A percentile compares a stretch with the other conserved stretches of the same genome.
Conservation (phyloP, 441 rosid genomes). For the Syzygium malaccense region DNA sequence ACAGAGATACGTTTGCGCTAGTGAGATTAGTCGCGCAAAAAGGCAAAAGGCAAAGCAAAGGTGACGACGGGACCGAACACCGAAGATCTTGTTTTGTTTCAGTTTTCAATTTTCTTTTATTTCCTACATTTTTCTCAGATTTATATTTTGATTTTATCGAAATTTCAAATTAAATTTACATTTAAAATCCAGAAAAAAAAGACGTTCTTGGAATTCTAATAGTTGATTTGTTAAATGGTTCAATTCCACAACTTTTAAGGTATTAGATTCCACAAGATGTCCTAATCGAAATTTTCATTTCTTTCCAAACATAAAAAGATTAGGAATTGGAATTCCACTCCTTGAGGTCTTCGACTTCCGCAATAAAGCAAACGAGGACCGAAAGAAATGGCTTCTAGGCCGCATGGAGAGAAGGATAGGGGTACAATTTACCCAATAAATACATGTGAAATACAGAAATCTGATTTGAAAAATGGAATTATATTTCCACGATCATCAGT, state of each 20-base stretch:
- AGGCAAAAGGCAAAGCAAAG: background rate
- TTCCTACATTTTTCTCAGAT: background rate
- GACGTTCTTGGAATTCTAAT: background rate
- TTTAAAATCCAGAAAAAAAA: background rate
- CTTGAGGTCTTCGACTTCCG: background rate
- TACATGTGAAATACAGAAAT: background rate
- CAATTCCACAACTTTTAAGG: background rate
- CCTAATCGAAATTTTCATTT: background rate
- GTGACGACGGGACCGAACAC: background rate
- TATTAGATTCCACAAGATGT: background rate
- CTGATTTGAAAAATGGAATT: background rate
- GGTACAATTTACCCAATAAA: background rate
- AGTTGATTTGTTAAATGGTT: background rate
- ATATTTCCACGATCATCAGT: background rate
- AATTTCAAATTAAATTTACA: background rate
- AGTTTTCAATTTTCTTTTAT: background rate
- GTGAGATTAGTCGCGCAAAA: background rate
- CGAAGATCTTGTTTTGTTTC: background rate
- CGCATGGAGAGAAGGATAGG: background rate
- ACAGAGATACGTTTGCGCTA: background rate
- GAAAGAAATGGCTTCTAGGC: background rate
- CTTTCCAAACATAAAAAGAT: background rate
- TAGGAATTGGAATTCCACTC: background rate
- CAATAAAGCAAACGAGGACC: background rate
- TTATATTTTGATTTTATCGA: background rate